Evolutionary conservation across 805 yeast genomes (phyloP).

Genomic region (Clavispora asparagi): DNA sequence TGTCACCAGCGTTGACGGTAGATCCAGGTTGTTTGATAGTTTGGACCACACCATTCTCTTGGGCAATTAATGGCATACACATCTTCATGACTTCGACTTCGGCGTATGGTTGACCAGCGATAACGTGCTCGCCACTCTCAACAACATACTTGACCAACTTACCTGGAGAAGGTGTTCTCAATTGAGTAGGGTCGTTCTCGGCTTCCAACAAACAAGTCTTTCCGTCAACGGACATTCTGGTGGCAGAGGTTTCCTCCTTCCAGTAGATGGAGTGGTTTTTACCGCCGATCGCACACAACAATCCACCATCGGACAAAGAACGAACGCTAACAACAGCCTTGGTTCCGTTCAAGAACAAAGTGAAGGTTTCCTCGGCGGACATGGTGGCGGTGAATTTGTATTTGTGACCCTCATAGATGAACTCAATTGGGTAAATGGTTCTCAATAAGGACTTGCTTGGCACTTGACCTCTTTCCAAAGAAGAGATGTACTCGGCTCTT

Average conservation of each 20-base stretch:
- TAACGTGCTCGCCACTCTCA: conserved; percentile 91
- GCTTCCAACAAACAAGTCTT: conserved; percentile 91
- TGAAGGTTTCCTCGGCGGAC: conserved; percentile 78
- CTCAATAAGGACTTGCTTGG: conserved; percentile 76
- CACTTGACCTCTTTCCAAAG: conserved; percentile 95
- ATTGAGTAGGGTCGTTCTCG: conserved; percentile 97
- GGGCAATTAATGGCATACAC: conserved; percentile 96
- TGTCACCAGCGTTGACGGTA: conserved; percentile 95
- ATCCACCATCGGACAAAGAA: conserved; percentile 91
- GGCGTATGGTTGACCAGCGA: conserved; percentile 90
- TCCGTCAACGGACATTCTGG: conserved; percentile 90
- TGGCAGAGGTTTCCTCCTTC: conserved; percentile 96
- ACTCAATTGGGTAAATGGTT: conserved; percentile 89
- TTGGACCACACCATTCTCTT: conserved; percentile 90
- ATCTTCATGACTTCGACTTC: conserved; percentile 99
- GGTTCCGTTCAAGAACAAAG: conserved; percentile 90
- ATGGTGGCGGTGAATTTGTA: conserved; percentile 95
- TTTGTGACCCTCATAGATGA: conserved; percentile 89
- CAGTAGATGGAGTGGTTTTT: conserved; percentile 93
- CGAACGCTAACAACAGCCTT: conserved; percentile 83
- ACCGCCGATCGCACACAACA: conserved; percentile 83
- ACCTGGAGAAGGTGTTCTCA: conserved; percentile 99
- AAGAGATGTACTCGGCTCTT: conserved; percentile 59
- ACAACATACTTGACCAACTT: conserved; percentile 89
- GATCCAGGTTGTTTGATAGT: conserved; percentile 96